Conservation (phyloP, 164 flowering plant genomes). For the Nelumbo lutea region DNA sequence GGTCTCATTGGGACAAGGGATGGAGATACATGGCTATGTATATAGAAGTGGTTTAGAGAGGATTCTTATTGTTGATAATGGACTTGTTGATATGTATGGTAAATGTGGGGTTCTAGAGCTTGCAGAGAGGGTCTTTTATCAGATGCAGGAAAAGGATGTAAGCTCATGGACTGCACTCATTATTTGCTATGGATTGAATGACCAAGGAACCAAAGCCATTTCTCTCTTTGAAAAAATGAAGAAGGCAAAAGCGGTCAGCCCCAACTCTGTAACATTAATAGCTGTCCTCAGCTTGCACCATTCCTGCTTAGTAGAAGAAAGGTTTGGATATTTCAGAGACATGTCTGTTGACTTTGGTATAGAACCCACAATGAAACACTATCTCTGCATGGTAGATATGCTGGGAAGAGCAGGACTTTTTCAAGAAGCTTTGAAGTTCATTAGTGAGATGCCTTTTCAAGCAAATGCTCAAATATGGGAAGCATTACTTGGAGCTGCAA, state of each 20-base stretch:
- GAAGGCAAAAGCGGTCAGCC: conserved; percentile 2
- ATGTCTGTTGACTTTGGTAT: conserved; percentile 9
- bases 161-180: conserved; percentile 20
- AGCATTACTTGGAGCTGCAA: conserved; percentile 18
- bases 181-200: conserved; percentile 11
- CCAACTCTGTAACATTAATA: conserved; percentile 11
- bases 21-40: conserved; percentile 13
- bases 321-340: conserved; percentile 11
- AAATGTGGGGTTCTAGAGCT: conserved; percentile 12
- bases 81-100: conserved; percentile 19
- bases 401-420: conserved; percentile 19
- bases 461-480: conserved; percentile 14
- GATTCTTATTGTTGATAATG: conserved; percentile 4
- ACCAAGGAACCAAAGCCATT: conserved; percentile 11
- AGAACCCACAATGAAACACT: conserved; percentile 16
- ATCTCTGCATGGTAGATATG: conserved; percentile 19
- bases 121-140: conserved; percentile 6
- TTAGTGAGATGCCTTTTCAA: conserved; percentile 12
- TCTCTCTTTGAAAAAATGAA: conserved; percentile 13
- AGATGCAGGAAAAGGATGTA: conserved; percentile 16
- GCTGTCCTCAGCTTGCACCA: conserved; percentile 18
- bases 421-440: conserved; percentile 13
- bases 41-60: conserved; percentile 4
- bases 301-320: conserved; percentile 12
- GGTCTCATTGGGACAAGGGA: conserved; percentile 9